Evolutionary conservation across 2,329 filamentous ascomycete species (phyloP).

Genomic region (Podosphaera xanthii): DNA sequence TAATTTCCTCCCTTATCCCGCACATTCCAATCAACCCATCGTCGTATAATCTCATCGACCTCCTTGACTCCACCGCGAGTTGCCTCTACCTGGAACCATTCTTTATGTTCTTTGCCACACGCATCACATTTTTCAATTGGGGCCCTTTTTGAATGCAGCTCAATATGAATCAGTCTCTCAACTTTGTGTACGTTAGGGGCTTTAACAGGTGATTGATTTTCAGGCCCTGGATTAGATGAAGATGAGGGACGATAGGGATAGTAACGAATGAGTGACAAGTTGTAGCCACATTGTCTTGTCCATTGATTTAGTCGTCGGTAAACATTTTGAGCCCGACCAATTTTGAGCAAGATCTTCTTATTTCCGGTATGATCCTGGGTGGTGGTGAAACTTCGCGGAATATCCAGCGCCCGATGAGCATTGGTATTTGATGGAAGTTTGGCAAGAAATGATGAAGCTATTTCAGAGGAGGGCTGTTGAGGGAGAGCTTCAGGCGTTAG

Average conservation of each 20-base stretch:
- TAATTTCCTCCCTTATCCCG: neutral
- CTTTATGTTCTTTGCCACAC: slow-evolving; percentile 68
- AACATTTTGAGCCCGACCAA: slow-evolving; percentile 54
- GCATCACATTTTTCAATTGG: slow-evolving; percentile 42
- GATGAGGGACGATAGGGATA: slow-evolving; percentile 48
- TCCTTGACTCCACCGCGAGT: slow-evolving; percentile 42
- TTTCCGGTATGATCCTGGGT: slow-evolving; percentile 14
- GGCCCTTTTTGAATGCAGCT: slow-evolving; percentile 40
- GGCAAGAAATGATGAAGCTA: slow-evolving; percentile 33
- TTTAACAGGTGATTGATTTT: slow-evolving; percentile 31
- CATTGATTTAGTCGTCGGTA: slow-evolving; percentile 81
- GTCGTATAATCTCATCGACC: slow-evolving; percentile 50
- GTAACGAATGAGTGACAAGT: slow-evolving; percentile 68
- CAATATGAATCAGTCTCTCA: slow-evolving; percentile 74
- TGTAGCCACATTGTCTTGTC: slow-evolving; percentile 78
- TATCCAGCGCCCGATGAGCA: slow-evolving; percentile 27
- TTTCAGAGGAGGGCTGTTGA: slow-evolving; percentile 30
- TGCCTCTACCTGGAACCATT: slow-evolving; percentile 87
- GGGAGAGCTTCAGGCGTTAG: slow-evolving; percentile 45
- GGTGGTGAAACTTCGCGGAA: slow-evolving; percentile 26
- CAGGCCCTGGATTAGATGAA: slow-evolving; percentile 4
- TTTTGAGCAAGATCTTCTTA: slow-evolving; percentile 46
- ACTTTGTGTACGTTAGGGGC: slow-evolving; percentile 73
- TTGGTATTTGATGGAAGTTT: slow-evolving; percentile 20
- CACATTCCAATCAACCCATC: slow-evolving; percentile 58